Conservation (phyloP, 1,284 basidiomycete species). For the Fomes fomentarius region DNA sequence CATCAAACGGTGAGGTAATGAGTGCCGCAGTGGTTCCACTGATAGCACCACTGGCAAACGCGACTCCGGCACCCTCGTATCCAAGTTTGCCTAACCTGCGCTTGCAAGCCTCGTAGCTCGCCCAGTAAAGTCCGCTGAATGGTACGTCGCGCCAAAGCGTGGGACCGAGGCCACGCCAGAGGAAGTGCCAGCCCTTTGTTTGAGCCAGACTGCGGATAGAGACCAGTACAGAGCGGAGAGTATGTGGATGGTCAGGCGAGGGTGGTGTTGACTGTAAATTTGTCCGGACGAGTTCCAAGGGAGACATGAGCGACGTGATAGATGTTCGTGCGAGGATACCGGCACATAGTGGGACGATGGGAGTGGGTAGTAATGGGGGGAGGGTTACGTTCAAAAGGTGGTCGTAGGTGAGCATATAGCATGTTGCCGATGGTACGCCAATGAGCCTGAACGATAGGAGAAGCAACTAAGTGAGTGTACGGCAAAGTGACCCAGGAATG, state of each 20-base stretch:
- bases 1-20: constrained; percentile 94
- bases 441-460: constrained; percentile 64
- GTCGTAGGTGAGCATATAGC: constrained; percentile 98
- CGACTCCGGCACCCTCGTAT: constrained; percentile 67
- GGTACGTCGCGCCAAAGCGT: constrained; percentile 98
- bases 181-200: constrained; percentile 65
- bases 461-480: constrained; percentile 17
- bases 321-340: constrained; percentile 84
- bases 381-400: constrained; percentile 71
- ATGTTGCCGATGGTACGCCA: constrained; percentile 90
- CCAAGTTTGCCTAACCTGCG: constrained; percentile 52
- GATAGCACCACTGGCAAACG: constrained; percentile 83
- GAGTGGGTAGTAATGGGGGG: constrained; percentile 58
- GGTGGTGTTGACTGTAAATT: constrained; percentile 88
- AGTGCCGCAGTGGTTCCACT: constrained; percentile 86
- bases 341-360: constrained; percentile 78
- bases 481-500: not conserved
- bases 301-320: constrained; percentile 83
- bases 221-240: constrained; percentile 68
- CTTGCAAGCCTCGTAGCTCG: constrained; percentile 74
- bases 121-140: constrained; percentile 94
- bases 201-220: constrained; percentile 67
- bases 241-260: constrained; percentile 69
- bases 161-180: constrained; percentile 91
- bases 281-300: constrained; percentile 93